Percentiles rank a stretch among this genome's conserved stretches.
Evolutionary conservation across 352 stramenopile species (phyloP).

Genomic region (Elongisporangium undulatum): DNA sequence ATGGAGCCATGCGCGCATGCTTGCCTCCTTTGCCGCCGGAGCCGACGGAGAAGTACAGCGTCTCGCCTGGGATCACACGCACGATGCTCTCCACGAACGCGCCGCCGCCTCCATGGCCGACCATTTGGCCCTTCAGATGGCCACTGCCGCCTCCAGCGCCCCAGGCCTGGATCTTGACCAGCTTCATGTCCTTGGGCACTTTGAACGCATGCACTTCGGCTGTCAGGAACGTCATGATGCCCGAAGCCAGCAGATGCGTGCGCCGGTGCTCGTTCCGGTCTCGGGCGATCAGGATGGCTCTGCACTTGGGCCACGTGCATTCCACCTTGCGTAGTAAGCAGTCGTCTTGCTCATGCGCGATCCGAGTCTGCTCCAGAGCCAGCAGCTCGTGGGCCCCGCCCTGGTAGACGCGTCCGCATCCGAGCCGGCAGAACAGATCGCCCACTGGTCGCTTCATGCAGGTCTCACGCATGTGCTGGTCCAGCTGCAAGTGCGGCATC

Average conservation of each 20-base stretch:
- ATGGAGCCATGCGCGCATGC: slow-evolving; percentile 38
- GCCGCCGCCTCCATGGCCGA: slow-evolving; percentile 55
- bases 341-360: slow-evolving; percentile 67
- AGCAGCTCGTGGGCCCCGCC: slow-evolving; percentile 57
- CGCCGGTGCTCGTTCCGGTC: slow-evolving; percentile 61
- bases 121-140: slow-evolving; percentile 36
- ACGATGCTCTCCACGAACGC: slow-evolving; percentile 63
- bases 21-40: slow-evolving; percentile 37
- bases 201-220: slow-evolving; percentile 59
- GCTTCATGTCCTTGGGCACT: slow-evolving; percentile 54
- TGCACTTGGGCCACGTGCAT: slow-evolving; percentile 72
- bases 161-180: slow-evolving; percentile 72
- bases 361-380: slow-evolving; percentile 54
- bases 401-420: slow-evolving; percentile 50
- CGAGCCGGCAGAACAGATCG: slow-evolving; percentile 50
- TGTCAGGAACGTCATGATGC: slow-evolving; percentile 57
- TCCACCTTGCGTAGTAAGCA: slow-evolving; percentile 58
- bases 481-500: slow-evolving; percentile 38
- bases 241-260: slow-evolving; percentile 52
- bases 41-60: slow-evolving; percentile 53
- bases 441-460: slow-evolving; percentile 61
- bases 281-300: slow-evolving; percentile 37
- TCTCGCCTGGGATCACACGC: slow-evolving; percentile 62
- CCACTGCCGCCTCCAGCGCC: slow-evolving; percentile 66
- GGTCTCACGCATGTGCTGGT: slow-evolving; percentile 45